Evolutionary conservation across 73 alveolate genomes (phyloP).

Genomic region (Effrenium voratum): DNA sequence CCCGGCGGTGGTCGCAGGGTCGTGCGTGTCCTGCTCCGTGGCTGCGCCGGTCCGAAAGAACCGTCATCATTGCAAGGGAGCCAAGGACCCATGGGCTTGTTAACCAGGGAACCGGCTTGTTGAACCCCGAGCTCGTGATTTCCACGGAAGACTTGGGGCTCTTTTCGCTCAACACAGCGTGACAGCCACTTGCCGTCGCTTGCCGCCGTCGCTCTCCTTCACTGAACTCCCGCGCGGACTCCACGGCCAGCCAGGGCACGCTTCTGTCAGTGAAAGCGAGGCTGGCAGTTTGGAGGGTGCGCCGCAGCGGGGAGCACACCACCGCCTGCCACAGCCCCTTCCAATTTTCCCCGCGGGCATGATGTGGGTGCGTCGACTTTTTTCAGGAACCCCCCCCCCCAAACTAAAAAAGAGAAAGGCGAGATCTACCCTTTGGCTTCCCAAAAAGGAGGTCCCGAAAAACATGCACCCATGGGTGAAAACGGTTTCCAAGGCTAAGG

Average conservation of each 20-base stretch:
- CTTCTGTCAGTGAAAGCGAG: background rate
- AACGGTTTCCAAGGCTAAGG: too few species aligned
- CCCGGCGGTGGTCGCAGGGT: conserved; percentile 55
- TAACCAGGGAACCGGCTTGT: too few species aligned
- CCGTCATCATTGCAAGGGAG: background rate
- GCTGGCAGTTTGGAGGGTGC: conserved; percentile 50
- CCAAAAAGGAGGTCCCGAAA: too few species aligned
- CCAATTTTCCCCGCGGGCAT: too few species aligned
- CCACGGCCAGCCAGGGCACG: conserved; percentile 35
- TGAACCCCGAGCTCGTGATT: too few species aligned
- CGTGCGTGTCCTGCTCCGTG: conserved; percentile 38
- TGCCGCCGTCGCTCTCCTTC: background rate
- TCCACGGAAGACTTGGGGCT: too few species aligned
- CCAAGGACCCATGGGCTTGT: too few species aligned
- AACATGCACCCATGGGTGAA: too few species aligned
- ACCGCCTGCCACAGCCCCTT: conserved; percentile 39
- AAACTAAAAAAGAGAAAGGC: too few species aligned
- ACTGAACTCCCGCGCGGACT: conserved; percentile 62
- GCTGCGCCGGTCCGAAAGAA: background rate
- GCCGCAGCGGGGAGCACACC: conserved; percentile 58
- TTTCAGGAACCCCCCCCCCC: too few species aligned
- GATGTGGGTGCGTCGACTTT: too few species aligned
- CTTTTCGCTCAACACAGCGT: background rate
- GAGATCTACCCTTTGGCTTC: too few species aligned
- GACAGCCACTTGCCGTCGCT: background rate